These are phyloP conservation scores for Cytospora piceicola DNA, from an alignment of 2,329 filamentous ascomycete species.

Conservation along the genomic window DNA sequence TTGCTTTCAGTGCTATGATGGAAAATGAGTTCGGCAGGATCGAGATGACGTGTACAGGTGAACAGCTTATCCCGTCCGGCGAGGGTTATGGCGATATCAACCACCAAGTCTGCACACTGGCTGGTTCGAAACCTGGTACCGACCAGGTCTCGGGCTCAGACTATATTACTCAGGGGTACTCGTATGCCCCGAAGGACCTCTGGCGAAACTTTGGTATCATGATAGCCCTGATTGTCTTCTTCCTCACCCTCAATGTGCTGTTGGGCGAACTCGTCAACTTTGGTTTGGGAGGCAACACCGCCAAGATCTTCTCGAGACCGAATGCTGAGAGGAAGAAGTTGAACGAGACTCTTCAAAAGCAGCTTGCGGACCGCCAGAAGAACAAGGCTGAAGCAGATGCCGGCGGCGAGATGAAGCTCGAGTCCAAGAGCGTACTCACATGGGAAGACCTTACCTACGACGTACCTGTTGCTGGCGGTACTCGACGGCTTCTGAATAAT, in stretches of 20 bases:
- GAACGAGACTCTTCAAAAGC: conserved; percentile 65
- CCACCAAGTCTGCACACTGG: conserved; percentile 80
- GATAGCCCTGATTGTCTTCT: conserved; percentile 72
- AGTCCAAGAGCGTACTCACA: conserved; percentile 72
- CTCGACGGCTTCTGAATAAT: conserved; percentile 57
- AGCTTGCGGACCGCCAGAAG: conserved; percentile 59
- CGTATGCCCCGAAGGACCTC: conserved; percentile 67
- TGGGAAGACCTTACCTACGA: conserved; percentile 87
- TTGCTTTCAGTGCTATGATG: conserved; percentile 80
- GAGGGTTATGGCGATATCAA: conserved; percentile 70
- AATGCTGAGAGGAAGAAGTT: conserved; percentile 68
- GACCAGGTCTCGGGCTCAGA: conserved; percentile 64
- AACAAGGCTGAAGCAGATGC: conserved; percentile 50
- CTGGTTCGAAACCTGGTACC: conserved; percentile 71
- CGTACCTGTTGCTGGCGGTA: conserved; percentile 62
- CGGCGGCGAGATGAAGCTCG: conserved; percentile 52
- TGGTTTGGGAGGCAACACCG: conserved; percentile 78
- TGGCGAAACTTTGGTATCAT: conserved; percentile 89
- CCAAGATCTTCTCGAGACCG: conserved; percentile 76
- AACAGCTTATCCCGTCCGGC: conserved; percentile 73
- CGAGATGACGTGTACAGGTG: conserved; percentile 68
- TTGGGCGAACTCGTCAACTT: conserved; percentile 79
- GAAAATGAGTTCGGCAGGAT: conserved; percentile 80
- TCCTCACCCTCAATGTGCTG: conserved; percentile 75
- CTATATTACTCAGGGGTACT: conserved; percentile 72